phyloP scores from a whole-genome alignment of 108 stramenopile genomes.

The Cyclotella cryptica region DNA sequence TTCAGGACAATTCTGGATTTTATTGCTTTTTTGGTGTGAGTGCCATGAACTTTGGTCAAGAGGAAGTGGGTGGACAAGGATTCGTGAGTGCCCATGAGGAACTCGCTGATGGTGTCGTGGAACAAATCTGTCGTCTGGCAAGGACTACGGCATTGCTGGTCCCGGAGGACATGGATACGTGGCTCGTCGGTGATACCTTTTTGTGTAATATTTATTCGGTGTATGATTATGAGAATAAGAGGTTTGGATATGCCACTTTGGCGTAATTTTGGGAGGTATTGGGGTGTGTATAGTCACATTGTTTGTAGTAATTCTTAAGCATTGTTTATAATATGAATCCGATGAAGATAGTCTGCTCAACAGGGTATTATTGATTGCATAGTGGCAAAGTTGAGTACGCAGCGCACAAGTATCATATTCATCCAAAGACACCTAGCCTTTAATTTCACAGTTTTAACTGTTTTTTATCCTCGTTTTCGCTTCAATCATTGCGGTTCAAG shows the following conservation, averaged over 20 bases:
- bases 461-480: too few species aligned
- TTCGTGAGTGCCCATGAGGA: constrained; percentile 52
- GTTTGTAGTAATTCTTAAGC: too few species aligned
- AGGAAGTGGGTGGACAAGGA: constrained; percentile 22
- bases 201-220: constrained; percentile 82
- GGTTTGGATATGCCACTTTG: constrained; percentile 64
- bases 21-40: constrained; percentile 54
- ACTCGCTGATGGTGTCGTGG: constrained; percentile 49
- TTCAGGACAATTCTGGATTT: constrained; percentile 64
- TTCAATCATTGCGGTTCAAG: too few species aligned
- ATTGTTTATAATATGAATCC: too few species aligned
- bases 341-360: too few species aligned
- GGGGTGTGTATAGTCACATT: not conserved
- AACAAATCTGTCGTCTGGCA: constrained; percentile 48
- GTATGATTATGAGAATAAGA: constrained; percentile 63
- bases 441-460: too few species aligned
- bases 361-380: too few species aligned
- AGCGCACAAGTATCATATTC: too few species aligned
- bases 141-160: constrained; percentile 59
- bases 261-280: too few species aligned
- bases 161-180: constrained; percentile 51
- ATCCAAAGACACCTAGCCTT: too few species aligned
- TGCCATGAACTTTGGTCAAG: constrained; percentile 38
- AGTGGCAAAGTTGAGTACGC: too few species aligned
- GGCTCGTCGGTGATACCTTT: constrained; percentile 89